phyloP scores from a whole-genome alignment of 192 early-diverging fungal species.

The Podila epigama region DNA sequence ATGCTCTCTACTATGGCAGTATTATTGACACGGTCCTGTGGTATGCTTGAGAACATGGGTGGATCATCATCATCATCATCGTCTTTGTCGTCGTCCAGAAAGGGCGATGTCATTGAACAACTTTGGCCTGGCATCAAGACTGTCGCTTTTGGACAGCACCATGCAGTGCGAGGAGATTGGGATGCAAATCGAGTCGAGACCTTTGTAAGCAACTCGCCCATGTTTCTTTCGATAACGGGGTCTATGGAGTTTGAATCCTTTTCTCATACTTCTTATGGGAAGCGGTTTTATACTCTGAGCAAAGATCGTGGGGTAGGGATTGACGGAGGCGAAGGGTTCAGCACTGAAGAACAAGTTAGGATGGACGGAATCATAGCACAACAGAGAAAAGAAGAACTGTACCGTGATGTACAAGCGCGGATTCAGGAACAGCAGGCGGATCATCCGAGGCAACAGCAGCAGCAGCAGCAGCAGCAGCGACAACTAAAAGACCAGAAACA shows the following conservation, averaged over 20 bases:
- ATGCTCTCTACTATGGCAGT: conserved; percentile 29
- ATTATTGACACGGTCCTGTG: conserved; percentile 36
- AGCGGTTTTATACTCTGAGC: too few species aligned
- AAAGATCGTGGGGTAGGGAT: not conserved
- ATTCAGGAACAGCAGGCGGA: not conserved
- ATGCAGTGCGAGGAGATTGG: conserved; percentile 27
- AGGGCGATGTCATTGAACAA: conserved; percentile 29
- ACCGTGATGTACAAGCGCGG: not conserved
- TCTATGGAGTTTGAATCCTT: not conserved
- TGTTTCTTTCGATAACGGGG: not conserved
- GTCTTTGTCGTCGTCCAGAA: not conserved
- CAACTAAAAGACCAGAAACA: too few species aligned
- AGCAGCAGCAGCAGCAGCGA: not conserved
- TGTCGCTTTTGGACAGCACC: conserved; percentile 10
- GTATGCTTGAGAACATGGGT: conserved; percentile 30
- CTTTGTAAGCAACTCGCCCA: conserved; percentile 1
- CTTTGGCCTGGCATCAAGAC: conserved; percentile 19
- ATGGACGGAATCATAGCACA: not conserved
- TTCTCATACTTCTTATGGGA: too few species aligned
- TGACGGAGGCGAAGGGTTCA: not conserved
- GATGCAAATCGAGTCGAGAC: conserved; percentile 9
- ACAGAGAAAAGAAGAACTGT: not conserved
- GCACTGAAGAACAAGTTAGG: not conserved
- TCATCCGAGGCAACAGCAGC: not conserved
- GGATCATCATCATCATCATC: too few species aligned